phyloP scores from a whole-genome alignment of 2,329 filamentous ascomycete species.

The Dactylellina sp. region DNA sequence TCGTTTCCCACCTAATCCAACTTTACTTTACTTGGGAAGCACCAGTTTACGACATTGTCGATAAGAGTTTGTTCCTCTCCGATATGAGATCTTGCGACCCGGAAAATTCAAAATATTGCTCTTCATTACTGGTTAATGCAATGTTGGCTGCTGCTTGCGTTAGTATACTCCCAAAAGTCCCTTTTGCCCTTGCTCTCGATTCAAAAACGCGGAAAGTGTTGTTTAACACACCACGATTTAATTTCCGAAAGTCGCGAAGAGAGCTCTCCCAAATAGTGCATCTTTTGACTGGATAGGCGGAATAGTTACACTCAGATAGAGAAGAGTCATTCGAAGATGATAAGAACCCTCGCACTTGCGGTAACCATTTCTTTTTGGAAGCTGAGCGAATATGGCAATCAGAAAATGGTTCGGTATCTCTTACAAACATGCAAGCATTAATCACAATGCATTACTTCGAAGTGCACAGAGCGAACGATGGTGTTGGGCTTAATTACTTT shows the following conservation, averaged over 20 bases:
- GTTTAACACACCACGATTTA: background rate
- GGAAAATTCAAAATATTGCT: constrained; percentile 34
- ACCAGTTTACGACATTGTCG: constrained; percentile 42
- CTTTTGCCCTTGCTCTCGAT: background rate
- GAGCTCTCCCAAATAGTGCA: background rate
- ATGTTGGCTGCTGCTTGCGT: constrained; percentile 47
- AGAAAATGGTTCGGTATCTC: constrained; percentile 3
- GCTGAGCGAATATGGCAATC: constrained; percentile 27
- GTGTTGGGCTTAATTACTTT: constrained; percentile 30
- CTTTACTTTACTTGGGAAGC: constrained; percentile 52
- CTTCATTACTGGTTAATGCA: constrained; percentile 36
- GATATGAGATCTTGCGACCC: constrained; percentile 29
- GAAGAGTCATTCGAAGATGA: constrained; percentile 23
- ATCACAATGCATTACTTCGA: constrained; percentile 50
- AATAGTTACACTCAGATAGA: constrained; percentile 39
- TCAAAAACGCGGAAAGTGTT: too few relatives aligned
- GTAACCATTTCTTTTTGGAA: constrained; percentile 43
- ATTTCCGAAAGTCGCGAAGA: too few relatives aligned
- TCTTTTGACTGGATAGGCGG: background rate
- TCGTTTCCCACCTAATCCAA: constrained; percentile 52
- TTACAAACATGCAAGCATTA: constrained; percentile 45
- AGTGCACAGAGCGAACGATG: constrained; percentile 30
- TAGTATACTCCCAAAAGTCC: background rate
- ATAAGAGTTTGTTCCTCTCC: constrained; percentile 37
- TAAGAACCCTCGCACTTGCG: constrained; percentile 14